phyloP scores from a whole-genome alignment of 2,329 filamentous ascomycete species.

The Alternaria postmessia region DNA sequence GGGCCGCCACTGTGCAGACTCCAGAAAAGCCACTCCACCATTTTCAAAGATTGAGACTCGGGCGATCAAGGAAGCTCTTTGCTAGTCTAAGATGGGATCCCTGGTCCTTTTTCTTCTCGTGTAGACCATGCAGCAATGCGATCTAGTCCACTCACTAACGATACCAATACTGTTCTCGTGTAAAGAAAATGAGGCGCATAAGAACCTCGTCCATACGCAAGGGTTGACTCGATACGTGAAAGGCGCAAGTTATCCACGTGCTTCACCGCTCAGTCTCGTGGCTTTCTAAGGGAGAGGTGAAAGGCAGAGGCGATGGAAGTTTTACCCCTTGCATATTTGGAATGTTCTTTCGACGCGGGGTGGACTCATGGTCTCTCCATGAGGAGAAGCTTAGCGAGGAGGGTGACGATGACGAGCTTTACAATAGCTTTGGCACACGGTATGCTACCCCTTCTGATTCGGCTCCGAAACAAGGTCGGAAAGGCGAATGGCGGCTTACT shows the following conservation, averaged over 20 bases:
- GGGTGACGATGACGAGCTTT: not conserved
- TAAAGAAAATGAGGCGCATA: not conserved
- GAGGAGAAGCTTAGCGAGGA: not conserved
- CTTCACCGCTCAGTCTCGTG: not conserved
- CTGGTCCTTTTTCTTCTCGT: not conserved
- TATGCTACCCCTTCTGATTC: not conserved
- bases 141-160: not conserved
- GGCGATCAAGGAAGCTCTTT: not conserved
- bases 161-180: not conserved
- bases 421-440: not conserved
- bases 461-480: not conserved
- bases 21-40: not conserved
- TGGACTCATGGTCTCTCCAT: not conserved
- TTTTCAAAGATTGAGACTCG: not conserved
- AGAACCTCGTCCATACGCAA: not conserved
- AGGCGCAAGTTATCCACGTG: not conserved
- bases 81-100: not conserved
- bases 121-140: not conserved
- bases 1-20: not conserved
- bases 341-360: not conserved
- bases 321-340: not conserved
- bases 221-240: not conserved
- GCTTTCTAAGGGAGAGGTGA: not conserved
- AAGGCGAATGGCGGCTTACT: conserved; percentile 1
- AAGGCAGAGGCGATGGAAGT: not conserved